These are phyloP conservation scores for Lactarius trivialis DNA, from an alignment of 768 basidiomycete species.

Conservation along the genomic window DNA sequence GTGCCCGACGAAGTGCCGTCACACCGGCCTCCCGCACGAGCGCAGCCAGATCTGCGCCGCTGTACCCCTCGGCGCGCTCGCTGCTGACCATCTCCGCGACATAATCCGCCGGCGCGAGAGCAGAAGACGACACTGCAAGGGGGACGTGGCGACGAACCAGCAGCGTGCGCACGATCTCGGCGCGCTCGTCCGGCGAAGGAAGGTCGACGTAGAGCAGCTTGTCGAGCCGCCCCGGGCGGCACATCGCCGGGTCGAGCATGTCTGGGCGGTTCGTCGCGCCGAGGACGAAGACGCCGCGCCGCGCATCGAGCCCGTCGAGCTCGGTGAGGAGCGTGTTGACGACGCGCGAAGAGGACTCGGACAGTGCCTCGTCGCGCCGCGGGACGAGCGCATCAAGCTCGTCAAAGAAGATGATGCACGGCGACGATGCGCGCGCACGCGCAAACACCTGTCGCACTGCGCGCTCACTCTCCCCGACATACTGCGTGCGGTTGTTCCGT, in stretches of 20 bases:
- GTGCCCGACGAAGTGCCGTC: slow-evolving; percentile 59
- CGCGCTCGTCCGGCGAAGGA: slow-evolving; percentile 63
- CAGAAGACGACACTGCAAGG: slow-evolving; percentile 32
- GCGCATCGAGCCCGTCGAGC: slow-evolving; percentile 82
- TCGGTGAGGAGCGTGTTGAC: slow-evolving; percentile 94
- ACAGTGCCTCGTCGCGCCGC: slow-evolving; percentile 76
- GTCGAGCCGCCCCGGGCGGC: slow-evolving; percentile 91
- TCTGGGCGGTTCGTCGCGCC: slow-evolving; percentile 94
- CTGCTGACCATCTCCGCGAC: slow-evolving; percentile 42
- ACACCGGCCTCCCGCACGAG: slow-evolving; percentile 88
- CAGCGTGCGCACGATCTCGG: slow-evolving; percentile 78
- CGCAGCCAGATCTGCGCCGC: slow-evolving; percentile 86
- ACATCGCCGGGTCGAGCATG: slow-evolving; percentile 98
- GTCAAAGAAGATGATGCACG: slow-evolving; percentile 94
- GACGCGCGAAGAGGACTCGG: slow-evolving; percentile 87
- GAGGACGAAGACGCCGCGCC: slow-evolving; percentile 87
- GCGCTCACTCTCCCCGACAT: slow-evolving; percentile 94
- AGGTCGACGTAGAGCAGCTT: slow-evolving; percentile 92
- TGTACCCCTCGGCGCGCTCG: slow-evolving; percentile 76
- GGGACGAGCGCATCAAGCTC: slow-evolving; percentile 92
- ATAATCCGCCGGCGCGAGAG: slow-evolving; percentile 28
- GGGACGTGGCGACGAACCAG: slow-evolving; percentile 53
- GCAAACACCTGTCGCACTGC: slow-evolving; percentile 94
- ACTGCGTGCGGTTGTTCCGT: slow-evolving; percentile 41
- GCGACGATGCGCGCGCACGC: slow-evolving; percentile 86